These are phyloP conservation scores for Quercus glauca DNA, from an alignment of 306 rosid species.

Conservation along the genomic window DNA sequence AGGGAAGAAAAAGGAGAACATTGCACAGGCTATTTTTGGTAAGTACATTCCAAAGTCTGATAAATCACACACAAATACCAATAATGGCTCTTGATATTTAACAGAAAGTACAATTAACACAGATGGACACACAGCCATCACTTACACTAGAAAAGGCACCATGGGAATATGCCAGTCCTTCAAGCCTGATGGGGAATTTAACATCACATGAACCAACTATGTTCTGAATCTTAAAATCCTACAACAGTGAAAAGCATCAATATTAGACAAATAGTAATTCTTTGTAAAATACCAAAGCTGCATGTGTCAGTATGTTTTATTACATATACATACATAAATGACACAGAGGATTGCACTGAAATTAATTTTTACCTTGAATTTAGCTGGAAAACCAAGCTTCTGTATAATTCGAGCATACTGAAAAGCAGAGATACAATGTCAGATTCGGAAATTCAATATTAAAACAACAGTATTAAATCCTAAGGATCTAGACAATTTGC, in stretches of 20 bases:
- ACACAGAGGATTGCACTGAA: background rate
- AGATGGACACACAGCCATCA: background rate
- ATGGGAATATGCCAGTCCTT: slow-evolving; percentile 88
- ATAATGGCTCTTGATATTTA: background rate
- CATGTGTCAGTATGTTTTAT: background rate
- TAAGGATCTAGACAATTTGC: background rate
- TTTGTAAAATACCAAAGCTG: background rate
- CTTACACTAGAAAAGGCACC: slow-evolving; percentile 92
- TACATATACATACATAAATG: too few species aligned
- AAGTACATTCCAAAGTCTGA: background rate
- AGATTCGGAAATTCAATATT: slow-evolving; percentile 13
- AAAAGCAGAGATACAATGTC: slow-evolving; percentile 17
- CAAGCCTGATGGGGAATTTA: slow-evolving; percentile 88
- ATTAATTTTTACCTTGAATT: slow-evolving; percentile 59
- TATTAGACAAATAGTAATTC: background rate
- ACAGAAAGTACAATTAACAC: background rate
- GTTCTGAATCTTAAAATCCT: slow-evolving; percentile 91
- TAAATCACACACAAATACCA: background rate
- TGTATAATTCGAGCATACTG: slow-evolving; percentile 94
- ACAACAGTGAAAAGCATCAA: background rate
- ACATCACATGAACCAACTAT: slow-evolving; percentile 93
- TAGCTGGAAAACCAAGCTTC: slow-evolving; percentile 84
- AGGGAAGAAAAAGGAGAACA: background rate
- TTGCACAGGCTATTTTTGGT: background rate
- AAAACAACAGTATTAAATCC: background rate